Conservation (phyloP, 2,329 filamentous ascomycete genomes). For the Stylonectria norvegica region DNA sequence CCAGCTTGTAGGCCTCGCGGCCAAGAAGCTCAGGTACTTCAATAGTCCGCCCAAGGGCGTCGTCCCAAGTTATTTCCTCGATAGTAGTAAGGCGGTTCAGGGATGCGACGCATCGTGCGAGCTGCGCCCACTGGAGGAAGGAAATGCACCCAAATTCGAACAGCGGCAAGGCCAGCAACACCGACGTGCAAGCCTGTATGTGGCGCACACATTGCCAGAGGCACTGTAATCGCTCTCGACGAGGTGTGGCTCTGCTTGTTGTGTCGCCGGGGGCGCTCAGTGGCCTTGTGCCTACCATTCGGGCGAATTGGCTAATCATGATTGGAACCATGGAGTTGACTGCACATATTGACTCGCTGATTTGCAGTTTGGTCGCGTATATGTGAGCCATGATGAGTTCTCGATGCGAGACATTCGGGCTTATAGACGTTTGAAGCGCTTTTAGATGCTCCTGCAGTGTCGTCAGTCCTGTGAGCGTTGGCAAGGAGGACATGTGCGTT, state of each 20-base stretch:
- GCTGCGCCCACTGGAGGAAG: not conserved
- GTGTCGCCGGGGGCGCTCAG: not conserved
- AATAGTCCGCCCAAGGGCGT: too few relatives aligned
- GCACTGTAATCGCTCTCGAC: not conserved
- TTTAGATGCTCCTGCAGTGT: not conserved
- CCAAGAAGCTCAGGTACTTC: slow-evolving; percentile 1
- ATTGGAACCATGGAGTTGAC: not conserved
- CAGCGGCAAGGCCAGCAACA: not conserved
- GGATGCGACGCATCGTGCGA: not conserved
- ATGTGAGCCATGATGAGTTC: not conserved
- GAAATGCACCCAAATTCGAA: not conserved
- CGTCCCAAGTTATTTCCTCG: too few relatives aligned
- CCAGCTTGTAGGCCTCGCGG: not conserved
- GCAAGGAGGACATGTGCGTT: too few relatives aligned
- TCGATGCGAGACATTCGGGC: not conserved
- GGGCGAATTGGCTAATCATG: not conserved
- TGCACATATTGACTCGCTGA: not conserved
- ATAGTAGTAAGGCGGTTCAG: not conserved
- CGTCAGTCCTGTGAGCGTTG: too few relatives aligned
- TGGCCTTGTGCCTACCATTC: not conserved
- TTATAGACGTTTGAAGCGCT: not conserved
- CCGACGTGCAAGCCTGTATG: not conserved
- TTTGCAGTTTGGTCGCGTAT: not conserved
- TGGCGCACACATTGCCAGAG: not conserved
- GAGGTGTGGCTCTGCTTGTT: too few relatives aligned